phyloP scores from a whole-genome alignment of 345 rosid species.

The Brassica rapa region DNA sequence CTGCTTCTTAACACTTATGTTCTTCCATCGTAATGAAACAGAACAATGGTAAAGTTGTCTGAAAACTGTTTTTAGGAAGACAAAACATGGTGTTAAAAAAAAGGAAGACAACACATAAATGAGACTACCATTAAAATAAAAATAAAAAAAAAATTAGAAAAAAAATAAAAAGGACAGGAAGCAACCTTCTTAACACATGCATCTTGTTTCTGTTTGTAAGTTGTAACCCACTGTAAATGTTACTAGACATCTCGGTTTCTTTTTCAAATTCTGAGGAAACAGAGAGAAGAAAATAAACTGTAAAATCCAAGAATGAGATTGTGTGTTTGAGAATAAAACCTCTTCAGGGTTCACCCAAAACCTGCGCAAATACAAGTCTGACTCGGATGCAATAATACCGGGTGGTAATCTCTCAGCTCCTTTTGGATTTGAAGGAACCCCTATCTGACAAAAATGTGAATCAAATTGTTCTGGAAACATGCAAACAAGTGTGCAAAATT shows the following conservation, averaged over 20 bases:
- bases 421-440: slow-evolving; percentile 80
- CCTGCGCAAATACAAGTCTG: slow-evolving; percentile 76
- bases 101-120: slow-evolving; percentile 26
- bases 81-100: not conserved
- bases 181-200: no score
- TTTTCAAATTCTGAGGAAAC: slow-evolving; percentile 64
- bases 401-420: slow-evolving; percentile 90
- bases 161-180: no score
- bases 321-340: slow-evolving; percentile 46
- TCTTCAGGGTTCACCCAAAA: slow-evolving; percentile 90
- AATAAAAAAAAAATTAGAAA: not conserved
- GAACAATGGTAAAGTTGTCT: slow-evolving; percentile 74
- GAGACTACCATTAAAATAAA: slow-evolving; percentile 18
- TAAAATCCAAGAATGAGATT: not conserved
- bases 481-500: not conserved
- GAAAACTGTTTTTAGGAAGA: slow-evolving; percentile 54
- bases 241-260: slow-evolving; percentile 48
- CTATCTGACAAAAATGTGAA: slow-evolving; percentile 51
- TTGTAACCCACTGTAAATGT: no score
- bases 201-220: no score
- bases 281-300: not conserved
- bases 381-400: slow-evolving; percentile 70
- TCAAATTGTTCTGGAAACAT: slow-evolving; percentile 11
- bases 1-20: slow-evolving; percentile 15
- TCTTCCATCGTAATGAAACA: slow-evolving; percentile 87